These are phyloP conservation scores for Strobilomyces echinocephalus DNA, from an alignment of 768 basidiomycete genomes.

Conservation along the genomic window DNA sequence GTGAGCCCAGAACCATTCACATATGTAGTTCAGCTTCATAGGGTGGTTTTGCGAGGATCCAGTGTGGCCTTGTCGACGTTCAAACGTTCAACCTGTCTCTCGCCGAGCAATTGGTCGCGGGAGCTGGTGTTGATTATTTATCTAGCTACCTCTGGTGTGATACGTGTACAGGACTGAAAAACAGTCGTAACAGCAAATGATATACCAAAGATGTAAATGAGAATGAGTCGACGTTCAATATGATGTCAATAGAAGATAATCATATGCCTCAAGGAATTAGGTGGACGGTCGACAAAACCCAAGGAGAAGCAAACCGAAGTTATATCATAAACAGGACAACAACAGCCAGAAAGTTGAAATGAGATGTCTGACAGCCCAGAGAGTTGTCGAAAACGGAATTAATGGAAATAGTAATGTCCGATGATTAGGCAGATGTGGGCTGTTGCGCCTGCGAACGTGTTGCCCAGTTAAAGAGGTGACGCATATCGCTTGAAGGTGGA, in stretches of 20 bases:
- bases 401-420: conserved; percentile 16
- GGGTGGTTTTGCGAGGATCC: too few relatives aligned
- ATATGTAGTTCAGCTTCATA: too few relatives aligned
- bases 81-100: background rate
- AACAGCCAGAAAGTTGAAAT: conserved; percentile 12
- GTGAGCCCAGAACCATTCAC: too few relatives aligned
- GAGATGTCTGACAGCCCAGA: conserved; percentile 14
- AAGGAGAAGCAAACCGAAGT: conserved; percentile 21
- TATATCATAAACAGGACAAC: conserved; percentile 29
- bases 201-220: conserved; percentile 23
- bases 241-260: conserved; percentile 19
- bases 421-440: conserved; percentile 32
- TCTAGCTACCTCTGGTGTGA: conserved; percentile 20
- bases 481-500: conserved; percentile 61
- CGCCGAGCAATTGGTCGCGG: background rate
- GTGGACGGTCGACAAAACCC: conserved; percentile 24
- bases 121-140: conserved; percentile 8
- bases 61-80: too few relatives aligned
- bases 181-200: conserved; percentile 27
- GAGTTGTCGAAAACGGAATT: conserved; percentile 1
- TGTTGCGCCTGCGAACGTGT: conserved; percentile 49
- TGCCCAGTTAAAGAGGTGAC: conserved; percentile 77
- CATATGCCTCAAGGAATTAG: conserved; percentile 19
- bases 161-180: conserved; percentile 25
- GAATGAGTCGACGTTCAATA: conserved; percentile 23